phyloP scores from a whole-genome alignment of 2,329 filamentous ascomycete genomes.

The Grosmannia huntii region DNA sequence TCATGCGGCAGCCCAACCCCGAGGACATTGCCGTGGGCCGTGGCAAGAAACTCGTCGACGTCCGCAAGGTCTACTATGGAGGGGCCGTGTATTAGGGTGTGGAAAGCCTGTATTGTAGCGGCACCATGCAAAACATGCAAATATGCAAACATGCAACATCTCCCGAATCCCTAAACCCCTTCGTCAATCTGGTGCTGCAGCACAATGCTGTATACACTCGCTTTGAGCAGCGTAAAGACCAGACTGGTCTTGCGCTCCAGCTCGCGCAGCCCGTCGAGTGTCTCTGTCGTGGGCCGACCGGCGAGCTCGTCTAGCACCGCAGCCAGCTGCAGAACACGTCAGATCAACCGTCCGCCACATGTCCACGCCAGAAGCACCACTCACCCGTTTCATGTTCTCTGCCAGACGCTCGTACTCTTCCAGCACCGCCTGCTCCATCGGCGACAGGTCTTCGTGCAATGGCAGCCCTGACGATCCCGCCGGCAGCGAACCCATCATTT shows the following conservation, averaged over 20 bases:
- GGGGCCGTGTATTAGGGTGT: conserved; percentile 48
- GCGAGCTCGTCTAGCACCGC: conserved; percentile 49
- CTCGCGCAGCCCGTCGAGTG: conserved; percentile 73
- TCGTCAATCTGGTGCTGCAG: conserved; percentile 90
- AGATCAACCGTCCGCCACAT: conserved; percentile 30
- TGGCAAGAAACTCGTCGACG: conserved; percentile 92
- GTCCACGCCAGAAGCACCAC: background rate
- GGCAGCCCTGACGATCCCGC: background rate
- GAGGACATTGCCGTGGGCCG: conserved; percentile 80
- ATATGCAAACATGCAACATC: no score
- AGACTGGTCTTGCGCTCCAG: conserved; percentile 89
- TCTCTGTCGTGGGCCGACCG: conserved; percentile 62
- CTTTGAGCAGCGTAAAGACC: conserved; percentile 92
- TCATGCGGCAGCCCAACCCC: conserved; percentile 73
- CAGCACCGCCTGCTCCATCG: conserved; percentile 84
- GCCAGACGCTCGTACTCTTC: conserved; percentile 85
- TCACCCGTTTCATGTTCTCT: conserved; percentile 81
- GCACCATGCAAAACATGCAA: no score
- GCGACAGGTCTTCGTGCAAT: conserved; percentile 42
- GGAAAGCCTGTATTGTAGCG: no score
- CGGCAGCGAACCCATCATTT: conserved; percentile 4
- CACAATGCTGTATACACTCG: conserved; percentile 97
- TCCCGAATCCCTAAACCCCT: conserved; percentile 23
- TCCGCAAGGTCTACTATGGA: conserved; percentile 93
- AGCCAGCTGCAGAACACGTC: conserved; percentile 34